Evolutionary conservation across 768 basidiomycete species (phyloP), one percentile per base, ranked within the genome.

Genomic region (Tulasnella sp.): DNA sequence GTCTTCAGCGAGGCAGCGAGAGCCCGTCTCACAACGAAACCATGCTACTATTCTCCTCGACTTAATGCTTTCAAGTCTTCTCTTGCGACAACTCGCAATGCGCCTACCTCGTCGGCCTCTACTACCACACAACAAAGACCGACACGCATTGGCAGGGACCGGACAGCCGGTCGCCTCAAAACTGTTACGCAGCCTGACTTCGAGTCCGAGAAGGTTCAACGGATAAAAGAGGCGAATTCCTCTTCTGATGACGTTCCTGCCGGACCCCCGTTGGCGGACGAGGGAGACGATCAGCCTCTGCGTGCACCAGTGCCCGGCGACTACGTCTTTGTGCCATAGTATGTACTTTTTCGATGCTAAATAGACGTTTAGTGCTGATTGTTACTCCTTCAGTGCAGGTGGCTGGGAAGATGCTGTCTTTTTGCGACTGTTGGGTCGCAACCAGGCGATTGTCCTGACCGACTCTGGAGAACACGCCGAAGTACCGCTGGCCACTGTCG

Each of bases 361-460:
- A 0, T 5, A 67, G 5, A 32, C 0, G 16, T 32, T 32, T 18
- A 4, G 32, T 7, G 11, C 61, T 67, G 15, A 67, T 67, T 1
- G 20, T n/a, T 67, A n/a, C 13, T 67, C 20, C 13, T 67, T 29
- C 13, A 67, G 61, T 13, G 61, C 29, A 32, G 32, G 61, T n/a
- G 3, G 29, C 10, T 67, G 61, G 61, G 75, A 75, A 10, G 51
- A 75, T 35, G 75, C 48, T 39, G 32, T 75, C 0, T 46, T 75
- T 23, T 18, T 75, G 29, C 39, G 37, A 20, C n/a, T 61, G 15
- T 23, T 40, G 18, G 51, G 51, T n/a, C 32, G 35, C 20, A 37
- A 42, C 55, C 46, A 75, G 23, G 55, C 35, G 26, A 35, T 37
- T n/a, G 55, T 55, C 20, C 39, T 75, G 11, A 29, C 57, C 55